Percentiles rank a stretch among this genome's conserved stretches.
These are phyloP conservation scores for Pseudogymnoascus sp. DNA, from an alignment of 2,329 filamentous ascomycete species.

Conservation along the genomic window DNA sequence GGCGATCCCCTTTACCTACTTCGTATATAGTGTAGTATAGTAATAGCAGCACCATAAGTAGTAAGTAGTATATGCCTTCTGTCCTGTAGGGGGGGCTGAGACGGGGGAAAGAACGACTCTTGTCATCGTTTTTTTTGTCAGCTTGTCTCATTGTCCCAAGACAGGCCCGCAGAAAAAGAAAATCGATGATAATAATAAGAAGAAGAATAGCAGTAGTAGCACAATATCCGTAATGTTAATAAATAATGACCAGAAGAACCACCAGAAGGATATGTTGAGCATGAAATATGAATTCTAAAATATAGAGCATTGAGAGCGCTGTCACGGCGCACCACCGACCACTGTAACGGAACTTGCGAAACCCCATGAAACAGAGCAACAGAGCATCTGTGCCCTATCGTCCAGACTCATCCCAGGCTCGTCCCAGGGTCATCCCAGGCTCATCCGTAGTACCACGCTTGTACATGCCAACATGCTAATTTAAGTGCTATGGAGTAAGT, in stretches of 20 bases:
- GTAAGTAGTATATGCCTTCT: not conserved
- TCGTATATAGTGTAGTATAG: not conserved
- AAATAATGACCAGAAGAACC: not conserved
- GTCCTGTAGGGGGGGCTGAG: not conserved
- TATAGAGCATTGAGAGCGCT: not conserved
- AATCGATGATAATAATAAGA: not conserved
- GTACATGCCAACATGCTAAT: not conserved
- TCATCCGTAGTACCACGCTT: not conserved
- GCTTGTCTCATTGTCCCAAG: not conserved
- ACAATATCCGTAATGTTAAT: not conserved
- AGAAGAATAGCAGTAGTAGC: not conserved
- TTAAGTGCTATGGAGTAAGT: not conserved
- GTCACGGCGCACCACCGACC: not conserved
- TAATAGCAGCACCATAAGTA: not conserved
- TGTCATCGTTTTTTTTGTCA: not conserved
- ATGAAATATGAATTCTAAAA: not conserved
- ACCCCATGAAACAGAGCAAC: not conserved
- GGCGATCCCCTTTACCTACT: constrained; percentile 1
- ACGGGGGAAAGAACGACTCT: not conserved
- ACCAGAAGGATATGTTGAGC: not conserved
- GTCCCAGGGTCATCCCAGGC: not conserved
- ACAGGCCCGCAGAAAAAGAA: not conserved
- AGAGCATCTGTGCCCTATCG: constrained; percentile 1
- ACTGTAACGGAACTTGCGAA: not conserved
- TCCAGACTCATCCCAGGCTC: not conserved